Conservation (phyloP, 805 yeast genomes). For the Teunomyces kruisii region DNA sequence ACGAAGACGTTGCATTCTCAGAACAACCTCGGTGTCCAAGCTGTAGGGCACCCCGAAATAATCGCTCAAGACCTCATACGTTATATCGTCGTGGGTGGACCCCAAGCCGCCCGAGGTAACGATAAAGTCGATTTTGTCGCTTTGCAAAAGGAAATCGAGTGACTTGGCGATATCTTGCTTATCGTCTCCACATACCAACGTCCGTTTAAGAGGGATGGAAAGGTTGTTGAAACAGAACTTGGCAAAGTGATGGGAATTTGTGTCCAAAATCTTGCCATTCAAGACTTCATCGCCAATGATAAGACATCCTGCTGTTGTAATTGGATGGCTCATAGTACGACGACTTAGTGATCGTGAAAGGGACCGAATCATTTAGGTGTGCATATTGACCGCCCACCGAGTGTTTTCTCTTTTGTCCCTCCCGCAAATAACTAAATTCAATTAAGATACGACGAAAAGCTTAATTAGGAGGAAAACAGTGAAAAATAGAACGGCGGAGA, state of each 20-base stretch:
- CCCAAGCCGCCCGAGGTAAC: conserved; percentile 79
- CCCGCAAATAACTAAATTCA: too few relatives aligned
- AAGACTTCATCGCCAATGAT: conserved; percentile 87
- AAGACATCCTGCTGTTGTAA: conserved; percentile 47
- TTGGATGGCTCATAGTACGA: conserved; percentile 11
- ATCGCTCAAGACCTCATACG: conserved; percentile 72
- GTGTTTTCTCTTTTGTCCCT: too few relatives aligned
- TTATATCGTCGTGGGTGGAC: conserved; percentile 88
- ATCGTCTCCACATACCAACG: conserved; percentile 78
- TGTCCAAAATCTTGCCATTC: conserved; percentile 79
- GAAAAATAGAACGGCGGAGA: too few relatives aligned
- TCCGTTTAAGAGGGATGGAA: conserved; percentile 65
- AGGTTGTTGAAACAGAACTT: conserved; percentile 59
- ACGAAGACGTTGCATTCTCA: conserved; percentile 54
- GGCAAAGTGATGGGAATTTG: conserved; percentile 74
- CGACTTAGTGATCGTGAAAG: background rate
- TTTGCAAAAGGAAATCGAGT: conserved; percentile 42
- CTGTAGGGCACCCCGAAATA: conserved; percentile 53
- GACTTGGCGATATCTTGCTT: conserved; percentile 59
- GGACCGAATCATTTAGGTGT: background rate
- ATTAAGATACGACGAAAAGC: too few relatives aligned
- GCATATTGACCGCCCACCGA: background rate
- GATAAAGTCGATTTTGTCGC: conserved; percentile 58
- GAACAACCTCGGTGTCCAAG: conserved; percentile 57
- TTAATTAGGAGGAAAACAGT: too few relatives aligned